Evolutionary conservation across 1,284 basidiomycete genomes (phyloP).

Genomic region (Tetrapyrgos nigripes): DNA sequence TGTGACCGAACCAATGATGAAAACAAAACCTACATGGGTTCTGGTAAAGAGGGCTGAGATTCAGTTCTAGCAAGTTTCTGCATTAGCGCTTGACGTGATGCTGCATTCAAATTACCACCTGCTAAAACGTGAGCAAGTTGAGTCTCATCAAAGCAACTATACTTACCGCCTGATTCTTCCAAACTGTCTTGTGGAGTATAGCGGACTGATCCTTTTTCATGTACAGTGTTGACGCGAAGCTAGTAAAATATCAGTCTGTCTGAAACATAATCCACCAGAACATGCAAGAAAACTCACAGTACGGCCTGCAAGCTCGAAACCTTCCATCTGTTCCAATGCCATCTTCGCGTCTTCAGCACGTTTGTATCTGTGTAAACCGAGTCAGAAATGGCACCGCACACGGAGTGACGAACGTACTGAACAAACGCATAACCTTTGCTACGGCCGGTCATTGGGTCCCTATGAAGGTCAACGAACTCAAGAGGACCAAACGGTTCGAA

Average conservation of each 20-base stretch:
- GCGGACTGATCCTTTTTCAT: conserved; percentile 82
- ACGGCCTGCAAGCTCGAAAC: conserved; percentile 95
- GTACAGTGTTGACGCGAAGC: conserved; percentile 90
- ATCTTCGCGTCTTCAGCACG: conserved; percentile 91
- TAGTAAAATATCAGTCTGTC: conserved; percentile 35
- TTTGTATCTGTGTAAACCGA: conserved; percentile 69
- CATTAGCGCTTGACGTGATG: conserved; percentile 97
- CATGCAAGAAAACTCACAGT: conserved; percentile 61
- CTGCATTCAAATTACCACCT: conserved; percentile 94
- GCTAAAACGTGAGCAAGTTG: conserved; percentile 12
- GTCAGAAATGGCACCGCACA: conserved; percentile 5
- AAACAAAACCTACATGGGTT: conserved; percentile 59
- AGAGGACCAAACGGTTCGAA: conserved; percentile 98
- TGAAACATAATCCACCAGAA: conserved; percentile 2
- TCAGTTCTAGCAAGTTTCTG: conserved; percentile 97
- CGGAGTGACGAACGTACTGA: conserved; percentile 65
- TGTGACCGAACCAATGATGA: conserved; percentile 1
- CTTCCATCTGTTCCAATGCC: conserved; percentile 98
- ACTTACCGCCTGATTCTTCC: conserved; percentile 81
- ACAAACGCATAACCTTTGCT: conserved; percentile 99
- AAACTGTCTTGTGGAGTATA: conserved; percentile 82
- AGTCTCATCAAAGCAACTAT: neutral
- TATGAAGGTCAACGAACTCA: conserved; percentile 97
- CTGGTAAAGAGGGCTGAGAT: conserved; percentile 58
- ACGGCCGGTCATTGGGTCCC: conserved; percentile 90